phyloP scores from a whole-genome alignment of 73 alveolate genomes.

The Tetrahymena thermophila region DNA sequence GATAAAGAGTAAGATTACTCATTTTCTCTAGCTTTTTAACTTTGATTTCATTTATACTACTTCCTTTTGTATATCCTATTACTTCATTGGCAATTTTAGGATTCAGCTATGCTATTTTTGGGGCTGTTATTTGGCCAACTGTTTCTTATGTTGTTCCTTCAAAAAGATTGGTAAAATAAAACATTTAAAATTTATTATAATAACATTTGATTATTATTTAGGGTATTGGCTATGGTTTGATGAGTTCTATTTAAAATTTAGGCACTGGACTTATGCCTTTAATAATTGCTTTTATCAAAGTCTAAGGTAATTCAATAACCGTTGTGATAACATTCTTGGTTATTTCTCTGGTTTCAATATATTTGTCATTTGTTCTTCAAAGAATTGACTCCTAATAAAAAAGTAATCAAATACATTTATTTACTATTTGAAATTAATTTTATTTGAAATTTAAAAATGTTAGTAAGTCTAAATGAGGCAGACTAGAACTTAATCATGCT shows the following conservation, averaged over 20 bases:
- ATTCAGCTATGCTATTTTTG: slow-evolving; percentile 34
- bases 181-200: background rate
- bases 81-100: slow-evolving; percentile 13
- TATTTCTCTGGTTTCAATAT: background rate
- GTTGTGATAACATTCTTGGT: slow-evolving; percentile 31
- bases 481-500: background rate
- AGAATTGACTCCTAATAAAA: background rate
- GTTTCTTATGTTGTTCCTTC: slow-evolving; percentile 25
- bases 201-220: background rate
- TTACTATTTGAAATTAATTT: background rate
- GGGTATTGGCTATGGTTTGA: slow-evolving; percentile 44
- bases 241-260: slow-evolving; percentile 34
- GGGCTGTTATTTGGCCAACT: slow-evolving; percentile 33
- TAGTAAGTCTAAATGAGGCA: background rate
- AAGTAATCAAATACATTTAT: background rate
- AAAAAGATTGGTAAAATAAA: slow-evolving; percentile 2
- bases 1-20: slow-evolving; percentile 18
- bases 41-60: background rate
- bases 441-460: background rate
- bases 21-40: slow-evolving; percentile 5
- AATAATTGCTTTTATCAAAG: slow-evolving; percentile 33
- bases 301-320: slow-evolving; percentile 16
- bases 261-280: slow-evolving; percentile 34
- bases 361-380: background rate
- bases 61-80: slow-evolving; percentile 23